Evolutionary conservation across 2,329 filamentous ascomycete species (phyloP).

Genomic region (Aspergillus sp.): DNA sequence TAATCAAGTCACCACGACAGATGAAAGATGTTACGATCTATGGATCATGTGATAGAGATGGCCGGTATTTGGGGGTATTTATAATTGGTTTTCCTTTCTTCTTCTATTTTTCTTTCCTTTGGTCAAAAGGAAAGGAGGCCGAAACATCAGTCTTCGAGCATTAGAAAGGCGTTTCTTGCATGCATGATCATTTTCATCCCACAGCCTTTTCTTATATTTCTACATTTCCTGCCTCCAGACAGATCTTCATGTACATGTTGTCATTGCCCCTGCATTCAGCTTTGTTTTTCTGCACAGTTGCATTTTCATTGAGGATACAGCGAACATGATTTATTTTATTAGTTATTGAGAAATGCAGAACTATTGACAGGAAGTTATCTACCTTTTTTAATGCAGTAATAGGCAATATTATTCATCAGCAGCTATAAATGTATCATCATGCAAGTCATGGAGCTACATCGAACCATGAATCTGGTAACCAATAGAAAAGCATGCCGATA

Average conservation of each 20-base stretch:
- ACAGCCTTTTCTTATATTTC: not conserved
- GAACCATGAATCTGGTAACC: too few relatives aligned
- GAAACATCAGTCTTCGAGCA: constrained; percentile 19
- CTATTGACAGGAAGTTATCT: too few relatives aligned
- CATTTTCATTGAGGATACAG: constrained; percentile 5
- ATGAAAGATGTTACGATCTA: constrained; percentile 38
- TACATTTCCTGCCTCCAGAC: constrained; percentile 7
- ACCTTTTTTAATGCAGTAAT: too few relatives aligned
- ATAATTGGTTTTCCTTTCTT: constrained; percentile 13
- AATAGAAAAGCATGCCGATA: too few relatives aligned
- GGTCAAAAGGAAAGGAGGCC: constrained; percentile 7
- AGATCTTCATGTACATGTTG: constrained; percentile 5
- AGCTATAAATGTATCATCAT: too few relatives aligned
- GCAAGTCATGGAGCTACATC: too few relatives aligned
- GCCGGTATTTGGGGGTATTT: constrained; percentile 12
- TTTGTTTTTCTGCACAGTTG: constrained; percentile 2
- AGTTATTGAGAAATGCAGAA: too few relatives aligned
- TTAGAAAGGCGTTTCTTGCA: constrained; percentile 21
- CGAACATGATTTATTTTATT: not conserved
- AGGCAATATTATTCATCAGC: too few relatives aligned
- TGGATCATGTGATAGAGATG: constrained; percentile 38
- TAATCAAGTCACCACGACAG: constrained; percentile 24
- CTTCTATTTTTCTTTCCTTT: constrained; percentile 10
- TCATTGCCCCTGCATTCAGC: constrained; percentile 3
- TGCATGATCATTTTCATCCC: constrained; percentile 1